Percentiles rank a stretch among this genome's conserved stretches.
Conservation (phyloP, 2,329 filamentous ascomycete species). For the Xylariaceae sp. region DNA sequence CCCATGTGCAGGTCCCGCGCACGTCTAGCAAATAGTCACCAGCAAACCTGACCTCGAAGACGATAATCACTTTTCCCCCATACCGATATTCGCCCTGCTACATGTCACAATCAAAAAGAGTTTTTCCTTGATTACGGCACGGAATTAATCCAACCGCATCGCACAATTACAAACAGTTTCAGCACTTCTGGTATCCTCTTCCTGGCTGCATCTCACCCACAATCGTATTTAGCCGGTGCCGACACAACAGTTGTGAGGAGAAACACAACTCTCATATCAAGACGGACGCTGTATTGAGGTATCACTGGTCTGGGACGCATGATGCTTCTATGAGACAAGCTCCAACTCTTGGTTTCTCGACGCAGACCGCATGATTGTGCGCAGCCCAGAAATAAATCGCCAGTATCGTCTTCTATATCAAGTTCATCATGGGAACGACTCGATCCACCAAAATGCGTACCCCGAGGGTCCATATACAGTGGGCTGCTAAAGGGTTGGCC, state of each 20-base stretch:
- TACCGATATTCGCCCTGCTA: conserved; percentile 22
- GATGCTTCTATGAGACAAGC: conserved; percentile 27
- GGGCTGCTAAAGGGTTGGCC: conserved; percentile 19
- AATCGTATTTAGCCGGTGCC: conserved; percentile 2
- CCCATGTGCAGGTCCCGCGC: background rate
- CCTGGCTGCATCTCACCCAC: conserved; percentile 17
- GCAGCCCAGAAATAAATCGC: conserved; percentile 5
- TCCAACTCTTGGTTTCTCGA: conserved; percentile 16
- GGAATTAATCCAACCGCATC: conserved; percentile 26
- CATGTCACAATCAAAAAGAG: conserved; percentile 1
- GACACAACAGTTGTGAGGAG: background rate
- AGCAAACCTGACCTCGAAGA: conserved; percentile 14
- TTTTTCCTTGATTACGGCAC: conserved; percentile 27
- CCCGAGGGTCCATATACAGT: conserved; percentile 14
- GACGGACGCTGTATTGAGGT: conserved; percentile 28
- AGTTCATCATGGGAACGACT: conserved; percentile 19
- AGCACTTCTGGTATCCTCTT: conserved; percentile 14
- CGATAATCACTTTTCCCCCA: conserved; percentile 22
- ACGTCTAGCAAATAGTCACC: conserved; percentile 7
- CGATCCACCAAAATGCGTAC: conserved; percentile 9
- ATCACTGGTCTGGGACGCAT: conserved; percentile 27
- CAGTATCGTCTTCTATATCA: conserved; percentile 2
- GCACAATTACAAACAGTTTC: conserved; percentile 24
- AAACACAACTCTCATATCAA: conserved; percentile 11
- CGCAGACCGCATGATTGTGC: conserved; percentile 13